These are phyloP conservation scores for Schizophyllum amplum DNA, from an alignment of 1,284 basidiomycete genomes.

Conservation along the genomic window DNA sequence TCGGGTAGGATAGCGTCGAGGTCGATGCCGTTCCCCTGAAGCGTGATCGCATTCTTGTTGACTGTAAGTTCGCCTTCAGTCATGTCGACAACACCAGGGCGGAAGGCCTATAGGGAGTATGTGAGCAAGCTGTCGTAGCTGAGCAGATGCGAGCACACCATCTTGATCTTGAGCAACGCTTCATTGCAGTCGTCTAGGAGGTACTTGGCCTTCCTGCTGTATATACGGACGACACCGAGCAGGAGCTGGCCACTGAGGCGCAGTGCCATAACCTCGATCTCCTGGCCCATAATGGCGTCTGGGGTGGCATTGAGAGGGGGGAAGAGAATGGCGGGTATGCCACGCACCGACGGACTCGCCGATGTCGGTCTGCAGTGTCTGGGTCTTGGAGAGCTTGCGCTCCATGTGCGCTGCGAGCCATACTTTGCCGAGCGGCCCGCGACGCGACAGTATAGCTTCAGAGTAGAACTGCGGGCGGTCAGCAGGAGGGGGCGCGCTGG, in stretches of 20 bases:
- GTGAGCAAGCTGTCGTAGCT: constrained; percentile 2
- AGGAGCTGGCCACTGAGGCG: constrained; percentile 92
- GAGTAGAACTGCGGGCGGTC: constrained; percentile 67
- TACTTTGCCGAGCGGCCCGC: constrained; percentile 91
- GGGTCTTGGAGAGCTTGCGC: constrained; percentile 92
- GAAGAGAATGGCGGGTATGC: background rate
- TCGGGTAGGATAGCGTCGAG: constrained; percentile 78
- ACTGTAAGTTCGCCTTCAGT: constrained; percentile 89
- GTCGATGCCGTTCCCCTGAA: constrained; percentile 67
- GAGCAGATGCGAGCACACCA: constrained; percentile 38
- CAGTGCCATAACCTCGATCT: constrained; percentile 85
- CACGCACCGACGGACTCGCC: constrained; percentile 82
- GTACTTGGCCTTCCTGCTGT: constrained; percentile 96
- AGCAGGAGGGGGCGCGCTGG: too few relatives aligned
- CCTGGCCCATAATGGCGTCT: constrained; percentile 88
- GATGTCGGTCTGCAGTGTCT: constrained; percentile 91
- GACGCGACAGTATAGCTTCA: constrained; percentile 86
- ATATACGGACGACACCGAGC: constrained; percentile 94
- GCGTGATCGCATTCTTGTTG: constrained; percentile 80
- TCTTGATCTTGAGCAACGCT: constrained; percentile 90
- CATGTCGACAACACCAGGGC: constrained; percentile 89
- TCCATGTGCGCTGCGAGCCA: constrained; percentile 99
- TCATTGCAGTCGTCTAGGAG: constrained; percentile 97
- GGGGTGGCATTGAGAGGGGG: constrained; percentile 1
- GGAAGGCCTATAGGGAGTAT: constrained; percentile 62